Base-by-base conservation (phyloP, 352 stramenopile genomes). In the Globisporangium apiculatum region DNA sequence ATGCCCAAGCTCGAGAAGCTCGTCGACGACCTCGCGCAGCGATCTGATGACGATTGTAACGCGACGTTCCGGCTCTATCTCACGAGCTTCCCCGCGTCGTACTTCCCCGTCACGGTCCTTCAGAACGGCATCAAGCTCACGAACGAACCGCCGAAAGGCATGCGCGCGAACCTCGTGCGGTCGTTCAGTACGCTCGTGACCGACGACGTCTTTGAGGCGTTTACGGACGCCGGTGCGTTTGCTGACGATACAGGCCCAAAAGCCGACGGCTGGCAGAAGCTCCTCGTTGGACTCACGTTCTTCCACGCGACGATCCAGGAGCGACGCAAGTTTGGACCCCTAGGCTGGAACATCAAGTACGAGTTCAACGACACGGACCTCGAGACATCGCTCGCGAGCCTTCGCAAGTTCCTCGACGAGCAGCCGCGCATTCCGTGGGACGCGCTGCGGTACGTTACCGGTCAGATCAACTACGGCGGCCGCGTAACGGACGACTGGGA, bases 401-500 rank as follows among this genome's bases (percentile, higher is more conserved):
- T 98, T 10, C 82, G 73, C 7, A 92, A 95, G 42, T 98, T 98
- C 61, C 61, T 98, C 6, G 75, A 94, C 49, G 87, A 98, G 60
- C 89, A 98, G 71, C 77, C 83, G 5, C 66, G 74, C 12, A 76
- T 98, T 10, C 94, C 94, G 7, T 98, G 93, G 93, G 92, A 97
- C 59, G 94, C 94, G 1, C 71, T 98, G 46, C 78, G 86, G 15
- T 98, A 97, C 60, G 91, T 98, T 11, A 97, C 90, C 0, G 82
- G 91, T 3, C 91, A 98, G 60, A 98, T 98, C 67, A 98, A 98
- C 72, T 98, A 98, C 57, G 94, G 94, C 18, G 94, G 94, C 7
- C 83, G 94, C n/a, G 94, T 98, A 10, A 98, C 94, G 3, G 94
- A 98, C 64, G 93, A 98, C 71, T 97, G 90, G 94, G 94, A 98